A percentile compares a stretch with the other conserved stretches of the same genome.
Evolutionary conservation across 345 rosid species (phyloP).

Genomic region (Aurinia saxatilis): DNA sequence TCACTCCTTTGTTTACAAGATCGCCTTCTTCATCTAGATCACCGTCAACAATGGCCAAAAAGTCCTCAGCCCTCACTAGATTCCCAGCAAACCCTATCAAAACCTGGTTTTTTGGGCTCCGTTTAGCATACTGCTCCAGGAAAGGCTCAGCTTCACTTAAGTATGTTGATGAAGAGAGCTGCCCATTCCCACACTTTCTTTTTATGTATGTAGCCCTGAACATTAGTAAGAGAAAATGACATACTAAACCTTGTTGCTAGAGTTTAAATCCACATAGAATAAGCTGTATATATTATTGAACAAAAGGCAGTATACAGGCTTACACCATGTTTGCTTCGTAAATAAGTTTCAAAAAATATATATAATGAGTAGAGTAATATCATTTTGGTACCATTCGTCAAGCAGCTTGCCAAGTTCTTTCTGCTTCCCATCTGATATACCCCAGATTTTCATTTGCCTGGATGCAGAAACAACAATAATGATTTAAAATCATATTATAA

Average conservation of each 20-base stretch:
- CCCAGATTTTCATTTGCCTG: constrained; percentile 94
- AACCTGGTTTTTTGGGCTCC: constrained; percentile 61
- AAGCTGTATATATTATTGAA: too few relatives aligned
- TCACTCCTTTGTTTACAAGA: constrained; percentile 46
- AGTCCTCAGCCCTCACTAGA: constrained; percentile 62
- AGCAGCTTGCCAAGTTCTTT: constrained; percentile 80
- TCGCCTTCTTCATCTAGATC: constrained; percentile 92
- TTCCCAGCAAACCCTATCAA: constrained; percentile 91
- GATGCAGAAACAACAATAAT: constrained; percentile 7
- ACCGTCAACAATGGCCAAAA: constrained; percentile 74
- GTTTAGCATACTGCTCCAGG: constrained; percentile 74
- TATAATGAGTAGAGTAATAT: constrained; percentile 13
- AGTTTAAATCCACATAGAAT: too few relatives aligned
- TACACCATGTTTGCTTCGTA: background rate
- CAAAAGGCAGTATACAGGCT: background rate
- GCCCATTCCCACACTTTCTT: constrained; percentile 61
- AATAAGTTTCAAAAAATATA: background rate
- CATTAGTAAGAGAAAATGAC: background rate
- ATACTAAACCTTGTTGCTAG: background rate
- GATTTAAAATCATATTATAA: background rate
- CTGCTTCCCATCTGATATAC: constrained; percentile 78
- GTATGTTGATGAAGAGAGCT: constrained; percentile 65
- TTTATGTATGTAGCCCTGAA: constrained; percentile 70
- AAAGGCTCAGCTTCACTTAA: constrained; percentile 94
- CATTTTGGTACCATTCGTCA: constrained; percentile 74